These are phyloP conservation scores for Cercophora samala DNA, from an alignment of 495 filamentous ascomycete species.

Conservation along the genomic window DNA sequence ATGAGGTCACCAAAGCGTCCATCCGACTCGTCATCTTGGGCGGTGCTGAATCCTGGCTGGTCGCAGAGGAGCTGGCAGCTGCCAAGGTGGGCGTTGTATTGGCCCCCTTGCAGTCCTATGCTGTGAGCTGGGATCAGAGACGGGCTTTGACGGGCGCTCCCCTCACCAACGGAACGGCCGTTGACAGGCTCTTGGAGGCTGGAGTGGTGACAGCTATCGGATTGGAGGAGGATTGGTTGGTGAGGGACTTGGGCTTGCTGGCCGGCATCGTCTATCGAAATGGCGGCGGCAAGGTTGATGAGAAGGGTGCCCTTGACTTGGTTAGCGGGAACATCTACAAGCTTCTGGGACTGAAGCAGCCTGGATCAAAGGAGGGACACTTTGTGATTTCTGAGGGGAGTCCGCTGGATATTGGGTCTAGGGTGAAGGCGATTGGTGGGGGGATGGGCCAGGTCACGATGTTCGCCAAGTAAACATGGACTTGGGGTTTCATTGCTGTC, in stretches of 20 bases:
- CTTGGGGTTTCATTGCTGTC: background rate
- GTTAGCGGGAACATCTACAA: constrained; percentile 48
- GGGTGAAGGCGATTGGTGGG: constrained; percentile 40
- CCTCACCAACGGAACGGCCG: constrained; percentile 49
- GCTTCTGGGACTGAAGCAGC: constrained; percentile 42
- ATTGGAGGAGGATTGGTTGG: constrained; percentile 48
- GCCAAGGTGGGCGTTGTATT: constrained; percentile 49
- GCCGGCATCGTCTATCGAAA: constrained; percentile 52
- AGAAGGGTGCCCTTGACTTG: constrained; percentile 36
- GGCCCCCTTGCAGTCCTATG: constrained; percentile 43
- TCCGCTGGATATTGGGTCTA: constrained; percentile 42
- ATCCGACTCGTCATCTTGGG: constrained; percentile 46
- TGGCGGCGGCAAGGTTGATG: constrained; percentile 47
- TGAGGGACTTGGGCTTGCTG: constrained; percentile 44
- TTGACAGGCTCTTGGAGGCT: constrained; percentile 46
- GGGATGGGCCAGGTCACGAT: constrained; percentile 37
- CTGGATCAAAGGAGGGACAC: constrained; percentile 28
- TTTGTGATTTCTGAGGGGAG: constrained; percentile 48
- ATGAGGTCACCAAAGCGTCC: constrained; percentile 20
- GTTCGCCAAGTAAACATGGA: constrained; percentile 14
- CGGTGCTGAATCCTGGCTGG: constrained; percentile 47
- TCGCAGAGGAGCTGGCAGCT: constrained; percentile 47
- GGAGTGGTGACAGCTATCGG: constrained; percentile 46
- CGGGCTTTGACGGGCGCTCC: constrained; percentile 49
- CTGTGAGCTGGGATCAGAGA: constrained; percentile 45